Evolutionary conservation across 805 yeast species (phyloP).

Genomic region (Ogataea paraovalis): DNA sequence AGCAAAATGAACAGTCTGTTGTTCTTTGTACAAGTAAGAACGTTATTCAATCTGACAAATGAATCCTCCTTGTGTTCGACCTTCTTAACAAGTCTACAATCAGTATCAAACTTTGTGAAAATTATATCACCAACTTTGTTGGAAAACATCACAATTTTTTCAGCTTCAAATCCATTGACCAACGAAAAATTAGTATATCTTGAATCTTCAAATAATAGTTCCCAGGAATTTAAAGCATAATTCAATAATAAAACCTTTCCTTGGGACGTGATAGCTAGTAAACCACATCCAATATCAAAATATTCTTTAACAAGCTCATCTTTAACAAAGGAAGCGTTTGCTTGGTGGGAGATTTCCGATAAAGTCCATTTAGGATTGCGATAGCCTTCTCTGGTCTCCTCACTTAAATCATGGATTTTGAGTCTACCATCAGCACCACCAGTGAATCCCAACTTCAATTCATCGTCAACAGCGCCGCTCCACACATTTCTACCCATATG

Average conservation of each 20-base stretch:
- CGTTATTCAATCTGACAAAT: slow-evolving; percentile 44
- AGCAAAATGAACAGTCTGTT: slow-evolving; percentile 37
- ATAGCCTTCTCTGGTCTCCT: slow-evolving; percentile 29
- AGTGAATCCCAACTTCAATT: slow-evolving; percentile 55
- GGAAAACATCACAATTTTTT: slow-evolving; percentile 24
- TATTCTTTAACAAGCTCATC: slow-evolving; percentile 63
- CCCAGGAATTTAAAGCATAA: slow-evolving; percentile 27
- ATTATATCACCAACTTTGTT: slow-evolving; percentile 40
- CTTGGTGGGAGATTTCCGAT: slow-evolving; percentile 29
- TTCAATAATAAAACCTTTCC: slow-evolving; percentile 47
- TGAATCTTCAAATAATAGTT: slow-evolving; percentile 22
- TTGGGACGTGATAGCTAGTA: slow-evolving; percentile 52
- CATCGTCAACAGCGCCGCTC: slow-evolving; percentile 61
- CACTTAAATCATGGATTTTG: slow-evolving; percentile 53
- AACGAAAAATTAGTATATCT: slow-evolving; percentile 26
- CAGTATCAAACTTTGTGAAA: slow-evolving; percentile 37
- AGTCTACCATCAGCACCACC: slow-evolving; percentile 94
- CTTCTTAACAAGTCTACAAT: slow-evolving; percentile 29
- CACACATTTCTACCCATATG: slow-evolving; percentile 87
- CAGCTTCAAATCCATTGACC: slow-evolving; percentile 20
- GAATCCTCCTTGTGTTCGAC: slow-evolving; percentile 27
- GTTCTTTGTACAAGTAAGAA: slow-evolving; percentile 32
- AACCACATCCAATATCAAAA: slow-evolving; percentile 41
- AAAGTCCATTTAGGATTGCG: slow-evolving; percentile 28
- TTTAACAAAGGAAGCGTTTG: slow-evolving; percentile 30